A percentile compares a stretch with the other conserved stretches of the same genome.
These are phyloP conservation scores for Ambrosiella beaveri DNA, from an alignment of 2,329 filamentous ascomycete genomes.

Conservation along the genomic window DNA sequence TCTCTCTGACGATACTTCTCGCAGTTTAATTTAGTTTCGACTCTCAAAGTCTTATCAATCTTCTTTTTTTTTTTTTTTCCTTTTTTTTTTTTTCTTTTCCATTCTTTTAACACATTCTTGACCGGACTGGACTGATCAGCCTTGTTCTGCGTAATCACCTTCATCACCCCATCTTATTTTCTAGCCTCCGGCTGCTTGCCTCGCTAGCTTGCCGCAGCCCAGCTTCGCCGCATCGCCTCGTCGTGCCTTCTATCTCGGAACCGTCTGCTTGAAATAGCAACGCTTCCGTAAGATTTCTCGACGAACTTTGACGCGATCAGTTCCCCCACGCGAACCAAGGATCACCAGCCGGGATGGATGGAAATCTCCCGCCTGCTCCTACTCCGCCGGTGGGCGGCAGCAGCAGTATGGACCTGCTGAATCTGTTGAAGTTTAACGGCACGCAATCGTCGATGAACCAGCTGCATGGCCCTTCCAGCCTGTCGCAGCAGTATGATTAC, in stretches of 20 bases:
- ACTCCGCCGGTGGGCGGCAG: conserved; percentile 27
- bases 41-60: background rate
- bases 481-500: conserved; percentile 19
- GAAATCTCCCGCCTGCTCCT: conserved; percentile 32
- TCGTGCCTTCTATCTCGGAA: conserved; percentile 9
- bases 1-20: background rate
- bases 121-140: background rate
- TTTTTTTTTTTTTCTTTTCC: background rate
- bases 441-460: conserved; percentile 19
- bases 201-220: background rate
- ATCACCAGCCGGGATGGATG: conserved; percentile 12
- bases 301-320: conserved; percentile 9
- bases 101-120: background rate
- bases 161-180: background rate
- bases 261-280: conserved; percentile 16
- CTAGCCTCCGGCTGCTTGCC: conserved; percentile 1
- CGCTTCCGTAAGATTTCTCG: background rate
- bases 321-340: conserved; percentile 3
- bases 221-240: conserved; percentile 8
- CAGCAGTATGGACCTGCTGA: conserved; percentile 32
- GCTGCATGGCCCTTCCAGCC: conserved; percentile 11
- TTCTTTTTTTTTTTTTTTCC: background rate
- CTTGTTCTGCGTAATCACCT: background rate
- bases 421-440: conserved; percentile 43
- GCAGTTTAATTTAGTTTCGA: background rate